phyloP scores from a whole-genome alignment of 2,329 filamentous ascomycete genomes.

The Lomentospora prolificans region DNA sequence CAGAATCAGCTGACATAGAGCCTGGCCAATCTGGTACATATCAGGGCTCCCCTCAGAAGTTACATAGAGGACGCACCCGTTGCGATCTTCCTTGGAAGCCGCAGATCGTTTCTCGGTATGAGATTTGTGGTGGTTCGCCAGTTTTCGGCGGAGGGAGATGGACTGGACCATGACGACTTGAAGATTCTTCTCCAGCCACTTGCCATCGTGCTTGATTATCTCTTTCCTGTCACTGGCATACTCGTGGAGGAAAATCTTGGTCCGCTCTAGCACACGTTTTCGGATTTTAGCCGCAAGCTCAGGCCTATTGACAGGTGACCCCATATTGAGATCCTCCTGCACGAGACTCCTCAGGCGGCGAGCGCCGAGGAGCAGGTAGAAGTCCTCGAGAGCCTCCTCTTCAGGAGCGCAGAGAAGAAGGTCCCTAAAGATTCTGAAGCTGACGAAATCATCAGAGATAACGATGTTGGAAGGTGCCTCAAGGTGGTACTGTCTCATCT shows the following conservation, averaged over 20 bases:
- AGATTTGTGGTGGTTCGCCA: constrained; percentile 55
- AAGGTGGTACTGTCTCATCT: constrained; percentile 70
- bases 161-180: constrained; percentile 67
- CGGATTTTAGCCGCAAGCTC: constrained; percentile 58
- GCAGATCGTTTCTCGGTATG: constrained; percentile 69
- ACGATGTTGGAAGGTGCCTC: constrained; percentile 63
- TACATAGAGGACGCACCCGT: constrained; percentile 64
- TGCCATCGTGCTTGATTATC: constrained; percentile 73
- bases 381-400: constrained; percentile 75
- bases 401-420: constrained; percentile 78
- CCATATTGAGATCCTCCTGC: constrained; percentile 66
- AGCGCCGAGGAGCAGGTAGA: constrained; percentile 76
- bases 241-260: constrained; percentile 81
- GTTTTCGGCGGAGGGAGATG: constrained; percentile 66
- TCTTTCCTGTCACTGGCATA: constrained; percentile 60
- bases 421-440: constrained; percentile 80
- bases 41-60: constrained; percentile 60
- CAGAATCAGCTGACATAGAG: constrained; percentile 71
- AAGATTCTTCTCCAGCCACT: constrained; percentile 84
- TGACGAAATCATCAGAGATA: constrained; percentile 79
- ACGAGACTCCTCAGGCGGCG: constrained; percentile 67
- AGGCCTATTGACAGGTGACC: constrained; percentile 56
- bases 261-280: constrained; percentile 77
- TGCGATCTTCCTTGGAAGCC: constrained; percentile 45
- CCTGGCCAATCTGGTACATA: constrained; percentile 86